These are phyloP conservation scores for Penicillium decumbens DNA, from an alignment of 2,329 filamentous ascomycete genomes.

Conservation along the genomic window DNA sequence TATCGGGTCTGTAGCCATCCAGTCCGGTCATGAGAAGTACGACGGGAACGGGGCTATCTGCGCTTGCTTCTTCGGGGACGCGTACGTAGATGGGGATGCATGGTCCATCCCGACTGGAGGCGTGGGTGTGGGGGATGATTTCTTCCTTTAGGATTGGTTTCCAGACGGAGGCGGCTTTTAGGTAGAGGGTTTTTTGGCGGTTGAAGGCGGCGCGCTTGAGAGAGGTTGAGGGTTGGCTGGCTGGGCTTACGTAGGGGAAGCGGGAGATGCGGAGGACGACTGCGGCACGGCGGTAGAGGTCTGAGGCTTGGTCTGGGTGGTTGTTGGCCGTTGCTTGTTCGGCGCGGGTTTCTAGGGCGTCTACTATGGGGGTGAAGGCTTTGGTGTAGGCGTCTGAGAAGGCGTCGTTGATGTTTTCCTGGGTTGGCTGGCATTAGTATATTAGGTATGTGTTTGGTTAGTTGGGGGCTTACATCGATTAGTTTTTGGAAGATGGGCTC, in stretches of 20 bases:
- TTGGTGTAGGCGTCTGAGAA: slow-evolving; percentile 62
- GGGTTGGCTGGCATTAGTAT: neutral
- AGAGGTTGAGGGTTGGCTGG: slow-evolving; percentile 20
- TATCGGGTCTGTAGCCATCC: slow-evolving; percentile 56
- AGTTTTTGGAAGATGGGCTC: slow-evolving; percentile 63
- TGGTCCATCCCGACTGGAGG: slow-evolving; percentile 49
- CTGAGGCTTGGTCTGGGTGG: slow-evolving; percentile 53
- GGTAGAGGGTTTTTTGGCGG: slow-evolving; percentile 60
- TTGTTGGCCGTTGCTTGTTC: slow-evolving; percentile 48
- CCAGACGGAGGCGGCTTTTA: slow-evolving; percentile 54
- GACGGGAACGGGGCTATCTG: slow-evolving; percentile 46
- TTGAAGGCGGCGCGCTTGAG: slow-evolving; percentile 61
- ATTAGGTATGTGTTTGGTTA: neutral
- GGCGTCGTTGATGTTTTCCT: slow-evolving; percentile 60
- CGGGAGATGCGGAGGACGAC: slow-evolving; percentile 69
- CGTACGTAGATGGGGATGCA: slow-evolving; percentile 63
- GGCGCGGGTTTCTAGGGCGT: slow-evolving; percentile 52
- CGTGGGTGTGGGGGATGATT: slow-evolving; percentile 55
- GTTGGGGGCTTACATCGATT: slow-evolving; percentile 44
- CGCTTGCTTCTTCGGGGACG: slow-evolving; percentile 47
- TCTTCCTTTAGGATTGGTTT: slow-evolving; percentile 59
- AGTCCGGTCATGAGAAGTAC: slow-evolving; percentile 56
- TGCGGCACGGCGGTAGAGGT: slow-evolving; percentile 65
- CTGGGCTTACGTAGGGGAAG: slow-evolving; percentile 53
- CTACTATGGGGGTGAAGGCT: slow-evolving; percentile 58